Evolutionary conservation across 108 stramenopile species (phyloP).

Genomic region (Fragilaria crotonensis): DNA sequence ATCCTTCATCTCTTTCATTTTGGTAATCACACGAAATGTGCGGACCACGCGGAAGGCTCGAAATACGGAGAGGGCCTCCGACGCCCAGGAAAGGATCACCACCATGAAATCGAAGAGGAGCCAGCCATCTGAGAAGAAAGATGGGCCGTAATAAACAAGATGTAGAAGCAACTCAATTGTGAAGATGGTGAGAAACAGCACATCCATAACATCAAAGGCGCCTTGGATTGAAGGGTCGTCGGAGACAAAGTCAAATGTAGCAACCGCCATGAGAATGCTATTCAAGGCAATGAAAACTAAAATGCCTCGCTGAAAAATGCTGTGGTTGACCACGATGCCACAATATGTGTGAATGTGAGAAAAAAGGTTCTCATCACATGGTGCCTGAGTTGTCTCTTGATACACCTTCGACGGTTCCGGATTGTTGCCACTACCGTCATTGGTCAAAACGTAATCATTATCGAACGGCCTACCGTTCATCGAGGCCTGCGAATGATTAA

Average conservation of each 20-base stretch:
- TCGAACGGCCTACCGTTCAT: no score
- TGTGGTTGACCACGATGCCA: constrained; percentile 21
- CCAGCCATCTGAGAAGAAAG: constrained; percentile 25
- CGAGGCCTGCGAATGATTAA: no score
- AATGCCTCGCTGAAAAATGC: constrained; percentile 15
- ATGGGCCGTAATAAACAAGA: constrained; percentile 17
- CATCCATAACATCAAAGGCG: constrained; percentile 17
- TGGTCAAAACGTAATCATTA: no score
- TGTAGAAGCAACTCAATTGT: constrained; percentile 28
- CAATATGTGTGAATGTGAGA: background rate
- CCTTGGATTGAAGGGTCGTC: constrained; percentile 8
- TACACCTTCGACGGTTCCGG: no score
- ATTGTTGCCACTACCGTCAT: no score
- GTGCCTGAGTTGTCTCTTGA: no score
- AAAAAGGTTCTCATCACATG: no score
- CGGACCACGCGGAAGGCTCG: constrained; percentile 23
- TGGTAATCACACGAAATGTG: constrained; percentile 22
- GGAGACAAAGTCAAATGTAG: constrained; percentile 25
- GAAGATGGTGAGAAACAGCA: constrained; percentile 19
- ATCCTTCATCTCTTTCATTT: constrained; percentile 21
- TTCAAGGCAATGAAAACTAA: constrained; percentile 23
- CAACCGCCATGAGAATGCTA: constrained; percentile 24
- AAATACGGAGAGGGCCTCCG: constrained; percentile 3
- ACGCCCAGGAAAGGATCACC: constrained; percentile 21
- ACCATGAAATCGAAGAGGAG: constrained; percentile 23